Evolutionary conservation across 352 stramenopile species (phyloP), one percentile per base, ranked within the genome.

Genomic region (Phytopythium vexans): DNA sequence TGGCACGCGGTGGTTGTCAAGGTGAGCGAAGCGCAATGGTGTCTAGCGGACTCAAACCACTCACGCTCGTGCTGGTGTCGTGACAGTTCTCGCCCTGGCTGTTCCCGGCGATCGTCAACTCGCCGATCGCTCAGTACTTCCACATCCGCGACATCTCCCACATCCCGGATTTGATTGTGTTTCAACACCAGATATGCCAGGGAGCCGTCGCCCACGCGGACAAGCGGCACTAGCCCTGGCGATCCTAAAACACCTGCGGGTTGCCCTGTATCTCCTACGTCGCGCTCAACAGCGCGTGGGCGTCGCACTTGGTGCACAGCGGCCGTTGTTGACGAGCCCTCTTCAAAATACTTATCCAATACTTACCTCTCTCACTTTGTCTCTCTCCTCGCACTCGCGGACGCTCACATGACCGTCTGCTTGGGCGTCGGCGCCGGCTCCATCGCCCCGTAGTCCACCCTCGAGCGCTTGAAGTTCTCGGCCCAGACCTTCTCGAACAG

Each of bases 401-500:
- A 27, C 21, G 21, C 21, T 27, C 21, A 27, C 21, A 27, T 27
- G 21, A 27, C 21, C 21, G 21, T 27, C 21, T 66, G 58, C 52
- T 71, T 14, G 62, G 11, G 48, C 6, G 31, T 64, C 35, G 57
- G 52, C 15, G 40, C 53, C 37, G 58, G 11, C 3, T 50, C 48
- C 53, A 56, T 60, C 39, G n/a, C 31, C 12, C 62, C 59, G 49
- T 94, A 94, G 32, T 92, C 69, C 32, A 94, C 85, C 31, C 70
- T 80, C 31, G 92, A 98, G 36, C 89, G 72, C 42, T 93, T 88
- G 74, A 99, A 98, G 68, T 99, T 98, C 62, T 99, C 88, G 7
- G 89, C 88, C 96, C 96, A 99, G 74, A 98, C 88, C 75, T 97
- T 95, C 71, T 98, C 95, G 70, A 98, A 98, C 41, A 97, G 86